These are phyloP conservation scores for Solanum corneliomulleri DNA, from an alignment of 257 asterid genomes.

Conservation along the genomic window DNA sequence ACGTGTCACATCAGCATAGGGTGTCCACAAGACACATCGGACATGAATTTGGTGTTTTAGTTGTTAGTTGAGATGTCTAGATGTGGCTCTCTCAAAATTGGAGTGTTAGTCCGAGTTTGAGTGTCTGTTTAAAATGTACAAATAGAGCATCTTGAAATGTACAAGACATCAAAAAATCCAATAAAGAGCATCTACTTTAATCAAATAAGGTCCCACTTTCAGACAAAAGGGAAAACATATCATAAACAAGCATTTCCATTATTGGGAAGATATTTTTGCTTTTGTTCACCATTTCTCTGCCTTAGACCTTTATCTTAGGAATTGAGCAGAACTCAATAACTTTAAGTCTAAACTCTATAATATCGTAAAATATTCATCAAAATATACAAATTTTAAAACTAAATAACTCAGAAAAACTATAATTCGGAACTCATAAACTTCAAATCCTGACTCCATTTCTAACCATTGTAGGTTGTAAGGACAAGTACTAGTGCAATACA, in stretches of 20 bases:
- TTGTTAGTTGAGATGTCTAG: background rate
- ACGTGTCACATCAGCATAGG: background rate
- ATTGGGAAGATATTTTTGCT: background rate
- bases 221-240: background rate
- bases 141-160: background rate
- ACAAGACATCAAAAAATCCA: background rate
- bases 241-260: background rate
- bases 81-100: background rate
- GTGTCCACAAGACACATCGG: fast-evolving
- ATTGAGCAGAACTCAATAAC: background rate
- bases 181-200: background rate
- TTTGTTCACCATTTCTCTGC: background rate
- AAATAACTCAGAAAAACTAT: background rate
- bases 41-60: background rate
- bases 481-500: background rate
- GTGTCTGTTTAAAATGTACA: background rate
- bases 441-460: background rate
- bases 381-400: background rate
- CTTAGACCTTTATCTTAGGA: background rate
- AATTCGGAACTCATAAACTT: fast-evolving
- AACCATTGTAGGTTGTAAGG: background rate
- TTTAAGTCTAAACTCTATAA: background rate
- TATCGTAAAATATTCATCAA: background rate
- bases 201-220: background rate
- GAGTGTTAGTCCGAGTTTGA: background rate